Evolutionary conservation across 2,329 filamentous ascomycete genomes (phyloP).

Genomic region (Colletotrichum sp.): DNA sequence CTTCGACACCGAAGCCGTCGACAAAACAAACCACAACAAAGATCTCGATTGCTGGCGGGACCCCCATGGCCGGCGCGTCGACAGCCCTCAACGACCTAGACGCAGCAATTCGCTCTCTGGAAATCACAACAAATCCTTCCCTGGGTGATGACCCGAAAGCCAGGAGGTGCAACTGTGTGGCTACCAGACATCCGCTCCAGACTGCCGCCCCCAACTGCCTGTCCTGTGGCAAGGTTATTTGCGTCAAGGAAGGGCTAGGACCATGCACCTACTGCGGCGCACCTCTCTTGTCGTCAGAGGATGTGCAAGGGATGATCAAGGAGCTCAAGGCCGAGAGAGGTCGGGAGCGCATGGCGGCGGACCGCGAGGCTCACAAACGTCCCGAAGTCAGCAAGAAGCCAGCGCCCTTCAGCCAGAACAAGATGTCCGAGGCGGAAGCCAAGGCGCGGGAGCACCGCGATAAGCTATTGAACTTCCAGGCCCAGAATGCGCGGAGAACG

Average conservation of each 20-base stretch:
- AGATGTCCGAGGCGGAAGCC: slow-evolving; percentile 62
- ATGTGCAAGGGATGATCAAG: slow-evolving; percentile 85
- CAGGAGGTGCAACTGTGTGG: slow-evolving; percentile 86
- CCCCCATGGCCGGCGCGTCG: slow-evolving; percentile 81
- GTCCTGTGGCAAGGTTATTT: slow-evolving; percentile 92
- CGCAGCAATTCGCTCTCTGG: slow-evolving; percentile 85
- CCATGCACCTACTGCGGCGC: slow-evolving; percentile 90
- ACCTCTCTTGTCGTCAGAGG: slow-evolving; percentile 72
- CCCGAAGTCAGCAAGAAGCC: slow-evolving; percentile 69
- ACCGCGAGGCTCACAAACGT: slow-evolving; percentile 72
- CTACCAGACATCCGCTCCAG: slow-evolving; percentile 84
- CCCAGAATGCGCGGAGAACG: slow-evolving; percentile 83
- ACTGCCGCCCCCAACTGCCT: slow-evolving; percentile 93
- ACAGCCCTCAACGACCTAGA: slow-evolving; percentile 74
- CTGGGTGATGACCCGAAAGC: slow-evolving; percentile 61
- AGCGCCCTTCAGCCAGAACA: slow-evolving; percentile 61
- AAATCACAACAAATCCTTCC: slow-evolving; percentile 89
- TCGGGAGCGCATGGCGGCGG: slow-evolving; percentile 81
- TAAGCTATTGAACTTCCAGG: slow-evolving; percentile 80
- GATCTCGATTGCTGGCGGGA: slow-evolving; percentile 75
- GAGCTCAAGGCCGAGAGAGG: slow-evolving; percentile 86
- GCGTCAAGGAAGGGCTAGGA: slow-evolving; percentile 89
- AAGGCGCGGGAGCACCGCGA: slow-evolving; percentile 82
- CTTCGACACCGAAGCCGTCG: slow-evolving; percentile 57
- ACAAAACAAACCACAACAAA: slow-evolving; percentile 59